Base-by-base conservation (phyloP, 169 alveolate genomes). In the Babesia divergens region DNA sequence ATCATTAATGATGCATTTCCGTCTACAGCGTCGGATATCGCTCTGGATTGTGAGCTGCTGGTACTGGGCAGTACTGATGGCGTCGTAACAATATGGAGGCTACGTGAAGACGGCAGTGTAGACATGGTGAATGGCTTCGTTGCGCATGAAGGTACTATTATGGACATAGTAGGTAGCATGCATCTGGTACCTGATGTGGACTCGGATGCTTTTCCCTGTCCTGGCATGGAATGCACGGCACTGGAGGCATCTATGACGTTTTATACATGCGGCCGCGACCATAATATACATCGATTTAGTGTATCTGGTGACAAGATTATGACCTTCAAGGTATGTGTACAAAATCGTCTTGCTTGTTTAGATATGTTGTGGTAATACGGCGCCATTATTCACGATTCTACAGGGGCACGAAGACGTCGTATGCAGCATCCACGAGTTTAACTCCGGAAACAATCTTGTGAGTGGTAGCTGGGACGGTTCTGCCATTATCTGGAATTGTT, bases 401-500 rank as follows among this genome's bases (percentile, higher is more conserved):
- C 53, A 66, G 82, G 86, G 86, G 9, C 86, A 77, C 31, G 67
- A 43, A 28, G 86, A 68, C 42, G 83, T 60, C 2, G 86, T 77
- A 8, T 77, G 86, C 47, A 77, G 86, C 35, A 40, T 77, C 0
- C 68, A 66, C 65, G 83, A 67, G 28, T 18, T 69, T 16, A 22
- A 43, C 16, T 55, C 37, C 16, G 47, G 66, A 16, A 26, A 18
- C 22, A 34, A 43, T 7, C 76, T 77, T 3, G 70, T 77, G 16
- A 67, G 83, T 29, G 86, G 86, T 43, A 77, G 86, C 50, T 77
- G 86, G 86, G 86, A 77, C 22, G 86, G 86, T 28, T 68, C 86
- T 14, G 86, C 86, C 11, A 68, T 77, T 32, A 68, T 77, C 32
- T 77, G 86, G 86, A 37, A 77, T 43, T 56, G 40, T 26, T 35